Evolutionary conservation across 192 early-diverging fungal species (phyloP), one percentile per base, ranked within the genome.

Genomic region (Globomyces pollinis-pini): DNA sequence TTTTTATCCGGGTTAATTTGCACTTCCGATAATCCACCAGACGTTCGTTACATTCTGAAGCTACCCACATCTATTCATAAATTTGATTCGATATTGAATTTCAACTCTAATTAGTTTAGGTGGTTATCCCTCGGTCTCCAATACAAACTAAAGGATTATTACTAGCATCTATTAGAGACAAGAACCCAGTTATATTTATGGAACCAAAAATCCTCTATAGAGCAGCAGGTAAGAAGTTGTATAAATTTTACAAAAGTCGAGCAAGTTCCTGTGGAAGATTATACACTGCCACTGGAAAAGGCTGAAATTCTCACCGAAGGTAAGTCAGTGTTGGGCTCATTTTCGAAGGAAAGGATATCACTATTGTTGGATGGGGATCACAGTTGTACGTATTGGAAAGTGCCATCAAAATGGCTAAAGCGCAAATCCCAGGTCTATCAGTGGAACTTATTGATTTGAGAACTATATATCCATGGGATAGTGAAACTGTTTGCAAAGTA

Each of bases 161-260:
- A 43, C 69, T 96, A 26, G 84, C 91, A 1, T 79, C 91, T 1
- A 91, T 98, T 60, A 79, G 91, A 50, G 92, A 96, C 65, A 79
- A 76, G 38, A 98, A 98, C 70, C 95, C 95, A 4, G 85, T 88
- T n/a, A 68, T 98, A 7, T 90, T 98, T 62, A 87, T 96, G 68
- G 95, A 98, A 72, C 95, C 95, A 63, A 98, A 98, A 77, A 86
- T 90, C 47, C 77, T 98, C 18, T 98, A 98, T 72, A 88, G 95
- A 33, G 82, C 90, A 35, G 89, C 95, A 8, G 78, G 86, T 87
- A 67, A 49, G 62, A 13, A 11, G 12, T 24, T 26, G n/a, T 6
- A 29, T 3, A 18, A 15, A 32, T 13, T 8, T 7, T n/a, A 29
- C 3, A 32, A 15, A 59, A 84, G 93, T 93, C 23, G 95, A 98